Base-by-base conservation (phyloP, 768 basidiomycete genomes). In the Termitomyces sp. region DNA sequence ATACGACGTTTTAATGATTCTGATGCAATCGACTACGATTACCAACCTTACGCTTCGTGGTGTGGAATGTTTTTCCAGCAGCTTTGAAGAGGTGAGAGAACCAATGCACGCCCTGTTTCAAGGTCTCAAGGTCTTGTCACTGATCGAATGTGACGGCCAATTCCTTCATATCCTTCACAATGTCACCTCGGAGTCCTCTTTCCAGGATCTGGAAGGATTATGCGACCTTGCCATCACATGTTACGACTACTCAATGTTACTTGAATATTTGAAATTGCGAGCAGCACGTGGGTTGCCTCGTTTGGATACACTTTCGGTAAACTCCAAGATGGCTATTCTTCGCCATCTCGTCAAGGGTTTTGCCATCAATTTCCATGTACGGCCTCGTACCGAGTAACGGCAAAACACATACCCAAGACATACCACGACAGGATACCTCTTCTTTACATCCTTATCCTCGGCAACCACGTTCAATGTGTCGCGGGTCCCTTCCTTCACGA, bases 171-270 rank as follows among this genome's bases (percentile, higher is more conserved):
- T 51, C 36, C 64, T 64, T 44, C 30, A 44, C 32, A 50, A 61
- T 26, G 33, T 54, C 4, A 64, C 61, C 9, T 16, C 55, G 18
- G 28, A 51, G 35, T 38, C 57, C 33, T 24, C 45, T 26, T 52
- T 30, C 3, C 20, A 45, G 13, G 44, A 44, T 20, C 13, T 64
- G 18, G 56, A 52, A 28, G 38, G 50, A 10, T 50, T 64, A 32
- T 57, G 61, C 14, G 45, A 64, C 20, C 61, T 64, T 30, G 35
- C 55, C 48, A 61, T 64, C 32, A 61, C 61, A 36, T 58, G 59
- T 48, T 36, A 62, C 33, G 56, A 64, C 40, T 56, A 57, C 53
- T 43, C 53, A 3, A 28, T 55, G 35, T 57, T 64, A 22, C 46
- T 64, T 12, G 54, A 61, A 24, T 61, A 62, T 40, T 38, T 64